Evolutionary conservation across 2,329 filamentous ascomycete species (phyloP).

Genomic region (Chaetomiaceae sp.): DNA sequence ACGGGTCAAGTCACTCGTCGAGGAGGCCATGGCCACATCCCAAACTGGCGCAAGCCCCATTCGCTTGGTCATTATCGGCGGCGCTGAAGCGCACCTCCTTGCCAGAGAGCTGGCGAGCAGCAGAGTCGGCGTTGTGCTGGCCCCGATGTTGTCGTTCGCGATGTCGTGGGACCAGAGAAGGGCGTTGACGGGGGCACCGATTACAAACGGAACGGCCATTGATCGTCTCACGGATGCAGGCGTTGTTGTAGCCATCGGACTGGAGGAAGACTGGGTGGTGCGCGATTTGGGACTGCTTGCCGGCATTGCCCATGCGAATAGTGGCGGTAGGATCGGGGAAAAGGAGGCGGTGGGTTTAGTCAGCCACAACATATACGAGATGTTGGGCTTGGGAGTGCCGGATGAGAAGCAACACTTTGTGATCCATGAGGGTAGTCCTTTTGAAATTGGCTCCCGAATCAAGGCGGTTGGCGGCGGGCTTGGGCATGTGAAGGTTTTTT

Average conservation of each 20-base stretch:
- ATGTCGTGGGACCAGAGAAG: constrained; percentile 58
- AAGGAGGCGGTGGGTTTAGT: constrained; percentile 54
- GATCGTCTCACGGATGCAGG: constrained; percentile 56
- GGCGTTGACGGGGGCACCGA: constrained; percentile 58
- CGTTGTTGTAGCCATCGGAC: constrained; percentile 53
- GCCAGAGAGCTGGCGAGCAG: constrained; percentile 55
- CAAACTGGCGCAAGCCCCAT: no score
- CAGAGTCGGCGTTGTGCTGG: constrained; percentile 55
- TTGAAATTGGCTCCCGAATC: constrained; percentile 55
- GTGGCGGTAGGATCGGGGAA: constrained; percentile 50
- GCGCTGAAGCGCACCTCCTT: constrained; percentile 58
- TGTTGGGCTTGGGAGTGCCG: constrained; percentile 46
- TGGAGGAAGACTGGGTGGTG: constrained; percentile 59
- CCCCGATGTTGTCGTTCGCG: constrained; percentile 54
- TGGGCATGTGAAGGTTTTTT: no score
- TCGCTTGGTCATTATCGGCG: constrained; percentile 56
- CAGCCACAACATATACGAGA: constrained; percentile 52
- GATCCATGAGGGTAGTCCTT: constrained; percentile 58
- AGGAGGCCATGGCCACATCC: constrained; percentile 31
- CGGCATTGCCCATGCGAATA: constrained; percentile 55
- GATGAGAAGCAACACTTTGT: constrained; percentile 48
- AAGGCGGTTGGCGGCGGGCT: constrained; percentile 49
- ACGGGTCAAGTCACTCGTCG: constrained; percentile 54
- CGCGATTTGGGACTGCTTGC: constrained; percentile 57
- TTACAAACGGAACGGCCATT: constrained; percentile 60